These are phyloP conservation scores for Diospyros kaki DNA, from an alignment of 148 eudicot species.

Conservation along the genomic window DNA sequence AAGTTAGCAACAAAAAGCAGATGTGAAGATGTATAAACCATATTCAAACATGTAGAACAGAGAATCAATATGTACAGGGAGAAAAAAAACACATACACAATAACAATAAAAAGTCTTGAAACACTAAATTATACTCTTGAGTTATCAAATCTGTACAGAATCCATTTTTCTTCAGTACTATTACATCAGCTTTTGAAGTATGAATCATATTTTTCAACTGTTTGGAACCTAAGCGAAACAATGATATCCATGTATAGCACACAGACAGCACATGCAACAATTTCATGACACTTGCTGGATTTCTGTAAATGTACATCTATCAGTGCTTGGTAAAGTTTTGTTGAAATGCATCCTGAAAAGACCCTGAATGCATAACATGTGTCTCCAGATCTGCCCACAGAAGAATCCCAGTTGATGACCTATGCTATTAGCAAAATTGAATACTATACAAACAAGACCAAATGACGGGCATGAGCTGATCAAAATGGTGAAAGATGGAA, in stretches of 20 bases:
- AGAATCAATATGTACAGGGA: neutral
- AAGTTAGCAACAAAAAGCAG: neutral
- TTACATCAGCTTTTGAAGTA: neutral
- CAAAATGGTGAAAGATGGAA: neutral
- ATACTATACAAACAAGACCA: neutral
- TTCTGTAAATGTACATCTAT: neutral
- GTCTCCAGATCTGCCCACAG: neutral
- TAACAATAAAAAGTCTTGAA: neutral
- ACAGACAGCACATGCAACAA: neutral
- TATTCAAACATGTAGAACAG: neutral
- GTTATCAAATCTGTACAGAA: neutral
- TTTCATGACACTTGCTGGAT: neutral
- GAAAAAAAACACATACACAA: neutral
- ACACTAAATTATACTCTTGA: neutral
- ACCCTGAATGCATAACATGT: neutral
- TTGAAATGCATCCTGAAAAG: neutral
- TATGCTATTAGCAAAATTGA: neutral
- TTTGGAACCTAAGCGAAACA: neutral
- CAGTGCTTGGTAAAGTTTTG: neutral
- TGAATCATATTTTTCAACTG: neutral
- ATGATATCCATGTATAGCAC: neutral
- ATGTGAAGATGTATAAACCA: neutral
- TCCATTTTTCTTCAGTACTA: neutral
- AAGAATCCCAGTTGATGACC: neutral
- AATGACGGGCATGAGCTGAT: neutral